A percentile compares a stretch with the other conserved stretches of the same genome.
These are phyloP conservation scores for Scalesia atractyloides DNA, from an alignment of 129 eudicot species.

Conservation along the genomic window DNA sequence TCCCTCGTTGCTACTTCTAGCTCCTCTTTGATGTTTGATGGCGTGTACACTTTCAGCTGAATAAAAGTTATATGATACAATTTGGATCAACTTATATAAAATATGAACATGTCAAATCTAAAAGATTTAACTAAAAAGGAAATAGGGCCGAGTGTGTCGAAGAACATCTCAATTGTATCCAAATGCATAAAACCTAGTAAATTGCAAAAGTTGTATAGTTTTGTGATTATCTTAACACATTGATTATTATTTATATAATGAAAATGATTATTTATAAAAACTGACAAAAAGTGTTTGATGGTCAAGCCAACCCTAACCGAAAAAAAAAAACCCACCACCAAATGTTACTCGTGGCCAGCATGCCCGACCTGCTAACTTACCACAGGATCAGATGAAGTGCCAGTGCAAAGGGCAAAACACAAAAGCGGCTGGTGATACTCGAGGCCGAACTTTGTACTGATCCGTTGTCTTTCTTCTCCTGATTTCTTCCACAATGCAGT, in stretches of 20 bases:
- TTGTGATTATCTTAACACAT: no score
- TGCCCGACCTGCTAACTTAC: slow-evolving; percentile 33
- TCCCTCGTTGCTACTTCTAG: slow-evolving; percentile 67
- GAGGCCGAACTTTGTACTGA: slow-evolving; percentile 61
- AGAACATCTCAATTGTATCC: no score
- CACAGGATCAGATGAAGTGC: slow-evolving; percentile 81
- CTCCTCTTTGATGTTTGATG: slow-evolving; percentile 62
- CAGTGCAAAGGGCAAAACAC: slow-evolving; percentile 84
- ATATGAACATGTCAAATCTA: no score
- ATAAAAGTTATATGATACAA: background rate
- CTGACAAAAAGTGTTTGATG: background rate
- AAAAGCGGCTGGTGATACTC: slow-evolving; percentile 56
- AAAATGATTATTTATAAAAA: background rate
- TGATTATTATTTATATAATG: no score
- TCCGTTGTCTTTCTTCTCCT: slow-evolving; percentile 67
- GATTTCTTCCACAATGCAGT: slow-evolving; percentile 76
- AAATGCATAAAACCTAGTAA: no score
- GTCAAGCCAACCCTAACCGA: background rate
- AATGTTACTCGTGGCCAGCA: background rate
- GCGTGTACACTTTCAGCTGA: slow-evolving; percentile 78
- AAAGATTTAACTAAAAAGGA: no score
- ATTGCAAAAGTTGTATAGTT: no score
- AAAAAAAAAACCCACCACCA: background rate
- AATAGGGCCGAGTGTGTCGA: no score
- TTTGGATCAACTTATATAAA: no score